Conservation (phyloP, 495 filamentous ascomycete genomes). For the Glonium stellatum region DNA sequence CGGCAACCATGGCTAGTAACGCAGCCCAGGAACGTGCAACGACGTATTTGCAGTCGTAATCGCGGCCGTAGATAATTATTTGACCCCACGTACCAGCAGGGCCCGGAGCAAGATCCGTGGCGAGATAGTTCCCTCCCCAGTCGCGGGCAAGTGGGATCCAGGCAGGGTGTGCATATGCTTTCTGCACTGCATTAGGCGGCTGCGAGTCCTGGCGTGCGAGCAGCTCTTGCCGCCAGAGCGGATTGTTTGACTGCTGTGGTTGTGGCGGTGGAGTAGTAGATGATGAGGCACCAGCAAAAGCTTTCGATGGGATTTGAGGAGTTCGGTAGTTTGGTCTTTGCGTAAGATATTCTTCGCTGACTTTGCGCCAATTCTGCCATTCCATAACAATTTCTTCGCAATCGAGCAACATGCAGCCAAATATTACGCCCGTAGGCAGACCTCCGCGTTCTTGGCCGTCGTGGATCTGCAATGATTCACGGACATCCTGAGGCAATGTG, state of each 20-base stretch:
- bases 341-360: constrained; percentile 80
- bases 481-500: constrained; percentile 85
- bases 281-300: constrained; percentile 56
- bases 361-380: constrained; percentile 91
- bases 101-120: constrained; percentile 88
- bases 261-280: constrained; percentile 35
- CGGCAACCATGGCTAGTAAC: constrained; percentile 79
- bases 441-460: constrained; percentile 95
- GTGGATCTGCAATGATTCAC: constrained; percentile 83
- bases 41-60: constrained; percentile 98
- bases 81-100: constrained; percentile 91
- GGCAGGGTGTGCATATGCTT: constrained; percentile 85
- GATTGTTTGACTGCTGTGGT: constrained; percentile 43
- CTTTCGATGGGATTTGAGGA: constrained; percentile 56
- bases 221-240: constrained; percentile 78
- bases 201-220: constrained; percentile 80
- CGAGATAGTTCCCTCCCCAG: constrained; percentile 97
- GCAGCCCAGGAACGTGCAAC: constrained; percentile 86
- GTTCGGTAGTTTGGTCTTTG: constrained; percentile 40
- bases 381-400: constrained; percentile 98
- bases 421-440: constrained; percentile 83
- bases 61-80: constrained; percentile 90
- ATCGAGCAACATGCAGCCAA: constrained; percentile 90
- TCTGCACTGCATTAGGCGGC: constrained; percentile 77
- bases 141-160: constrained; percentile 97